Evolutionary conservation across 495 filamentous ascomycete genomes (phyloP).

Genomic region (Chaetomidium leptoderma): DNA sequence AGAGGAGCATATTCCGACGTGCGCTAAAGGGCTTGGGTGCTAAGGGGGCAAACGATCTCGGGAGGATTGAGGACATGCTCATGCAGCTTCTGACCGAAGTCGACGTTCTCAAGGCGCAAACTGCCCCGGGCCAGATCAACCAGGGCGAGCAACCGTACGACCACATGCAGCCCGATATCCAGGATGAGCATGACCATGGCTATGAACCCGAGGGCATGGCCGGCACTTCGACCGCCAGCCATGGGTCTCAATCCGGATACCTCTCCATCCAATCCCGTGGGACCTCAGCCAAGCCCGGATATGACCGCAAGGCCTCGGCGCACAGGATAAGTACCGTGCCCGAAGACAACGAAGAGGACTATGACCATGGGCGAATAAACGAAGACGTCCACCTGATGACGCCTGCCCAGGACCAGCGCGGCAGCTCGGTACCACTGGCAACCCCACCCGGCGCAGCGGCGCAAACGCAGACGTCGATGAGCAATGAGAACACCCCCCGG

Average conservation of each 20-base stretch:
- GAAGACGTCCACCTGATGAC: conserved; percentile 47
- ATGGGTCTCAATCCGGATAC: conserved; percentile 69
- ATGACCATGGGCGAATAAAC: conserved; percentile 52
- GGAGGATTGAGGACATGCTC: conserved; percentile 93
- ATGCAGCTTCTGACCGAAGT: conserved; percentile 88
- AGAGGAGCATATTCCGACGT: conserved; percentile 82
- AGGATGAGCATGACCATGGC: conserved; percentile 57
- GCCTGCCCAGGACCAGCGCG: conserved; percentile 46
- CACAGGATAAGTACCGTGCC: conserved; percentile 84
- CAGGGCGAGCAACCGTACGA: conserved; percentile 49
- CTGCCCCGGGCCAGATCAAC: conserved; percentile 38
- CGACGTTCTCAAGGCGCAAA: conserved; percentile 72
- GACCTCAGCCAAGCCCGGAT: conserved; percentile 53
- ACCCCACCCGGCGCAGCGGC: conserved; percentile 62
- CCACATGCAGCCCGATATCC: conserved; percentile 52
- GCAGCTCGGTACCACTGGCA: conserved; percentile 61
- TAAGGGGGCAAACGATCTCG: conserved; percentile 81
- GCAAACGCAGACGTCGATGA: conserved; percentile 36
- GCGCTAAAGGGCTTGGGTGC: conserved; percentile 83
- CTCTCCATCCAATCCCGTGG: conserved; percentile 64
- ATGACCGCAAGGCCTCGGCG: conserved; percentile 62
- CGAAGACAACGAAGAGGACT: conserved; percentile 70
- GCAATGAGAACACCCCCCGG: conserved; percentile 41
- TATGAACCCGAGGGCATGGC: conserved; percentile 83
- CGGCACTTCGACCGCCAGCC: conserved; percentile 67